phyloP scores from a whole-genome alignment of 768 basidiomycete species.

The Omphalotus guepiniiformis region DNA sequence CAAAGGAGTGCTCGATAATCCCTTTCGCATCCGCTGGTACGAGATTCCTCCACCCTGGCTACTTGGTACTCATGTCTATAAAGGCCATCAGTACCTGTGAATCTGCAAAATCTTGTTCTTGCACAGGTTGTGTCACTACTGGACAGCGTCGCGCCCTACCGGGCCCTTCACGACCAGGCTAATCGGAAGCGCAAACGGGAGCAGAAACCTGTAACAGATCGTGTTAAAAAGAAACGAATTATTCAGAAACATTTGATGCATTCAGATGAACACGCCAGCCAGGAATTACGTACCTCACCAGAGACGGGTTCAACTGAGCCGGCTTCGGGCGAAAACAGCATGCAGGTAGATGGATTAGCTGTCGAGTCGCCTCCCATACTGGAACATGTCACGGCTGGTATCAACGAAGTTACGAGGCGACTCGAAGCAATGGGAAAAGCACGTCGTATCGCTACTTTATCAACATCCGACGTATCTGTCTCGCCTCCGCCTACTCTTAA shows the following conservation, averaged over 20 bases:
- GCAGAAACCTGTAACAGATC: conserved; percentile 9
- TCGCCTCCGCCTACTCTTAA: conserved; percentile 25
- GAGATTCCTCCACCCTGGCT: conserved; percentile 10
- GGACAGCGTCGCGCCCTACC: conserved; percentile 45
- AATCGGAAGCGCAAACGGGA: conserved; percentile 38
- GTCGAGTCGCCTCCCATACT: conserved; percentile 35
- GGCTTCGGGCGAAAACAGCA: too few species aligned
- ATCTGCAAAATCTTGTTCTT: conserved; percentile 59
- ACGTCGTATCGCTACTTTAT: conserved; percentile 7
- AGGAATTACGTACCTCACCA: too few species aligned
- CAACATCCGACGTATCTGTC: conserved; percentile 1
- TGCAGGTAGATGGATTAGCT: not conserved
- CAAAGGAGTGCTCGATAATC: conserved; percentile 69
- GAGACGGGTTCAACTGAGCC: not conserved
- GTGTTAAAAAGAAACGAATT: conserved; percentile 21
- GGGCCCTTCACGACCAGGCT: conserved; percentile 25
- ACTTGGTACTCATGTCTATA: not conserved
- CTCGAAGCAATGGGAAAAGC: conserved; percentile 53
- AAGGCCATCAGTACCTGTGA: conserved; percentile 62
- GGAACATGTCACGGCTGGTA: conserved; percentile 56
- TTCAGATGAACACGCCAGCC: too few species aligned
- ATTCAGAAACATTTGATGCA: conserved; percentile 1
- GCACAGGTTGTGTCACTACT: conserved; percentile 46
- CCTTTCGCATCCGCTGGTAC: conserved; percentile 68
- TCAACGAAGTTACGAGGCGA: conserved; percentile 74